phyloP scores from a whole-genome alignment of 1,284 basidiomycete species.

The Phellopilus nigrolimitatus region DNA sequence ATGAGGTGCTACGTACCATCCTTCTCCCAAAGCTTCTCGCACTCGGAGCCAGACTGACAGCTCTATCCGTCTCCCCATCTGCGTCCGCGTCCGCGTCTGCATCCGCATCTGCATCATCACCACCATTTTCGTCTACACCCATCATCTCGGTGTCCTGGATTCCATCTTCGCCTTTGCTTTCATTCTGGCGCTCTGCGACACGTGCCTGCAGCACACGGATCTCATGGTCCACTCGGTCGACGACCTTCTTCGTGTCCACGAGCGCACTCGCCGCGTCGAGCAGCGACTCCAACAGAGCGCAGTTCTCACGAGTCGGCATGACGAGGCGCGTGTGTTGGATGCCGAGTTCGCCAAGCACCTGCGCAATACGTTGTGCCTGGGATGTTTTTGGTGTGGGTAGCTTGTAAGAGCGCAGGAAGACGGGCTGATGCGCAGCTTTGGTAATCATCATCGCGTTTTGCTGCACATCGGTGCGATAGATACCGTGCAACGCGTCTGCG shows the following conservation, averaged over 20 bases:
- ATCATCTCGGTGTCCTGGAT: no score
- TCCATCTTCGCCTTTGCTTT: conserved; percentile 29
- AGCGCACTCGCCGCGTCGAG: conserved; percentile 67
- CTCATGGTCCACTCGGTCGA: conserved; percentile 84
- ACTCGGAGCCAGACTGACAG: conserved; percentile 21
- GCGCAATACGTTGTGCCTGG: conserved; percentile 67
- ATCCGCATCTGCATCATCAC: conserved; percentile 33
- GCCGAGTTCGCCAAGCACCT: conserved; percentile 72
- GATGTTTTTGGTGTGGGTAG: conserved; percentile 72
- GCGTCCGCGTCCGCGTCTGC: conserved; percentile 47
- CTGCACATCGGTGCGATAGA: conserved; percentile 62
- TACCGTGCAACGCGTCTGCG: conserved; percentile 70
- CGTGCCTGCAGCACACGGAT: conserved; percentile 66
- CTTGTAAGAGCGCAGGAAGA: conserved; percentile 78
- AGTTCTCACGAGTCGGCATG: conserved; percentile 86
- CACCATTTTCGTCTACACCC: conserved; percentile 28
- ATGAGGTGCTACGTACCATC: conserved; percentile 39
- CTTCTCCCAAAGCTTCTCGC: conserved; percentile 43
- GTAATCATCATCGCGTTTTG: conserved; percentile 49
- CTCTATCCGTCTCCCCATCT: conserved; percentile 56
- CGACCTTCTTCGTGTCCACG: conserved; percentile 83
- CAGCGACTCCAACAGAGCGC: conserved; percentile 66
- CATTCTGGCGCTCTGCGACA: conserved; percentile 49
- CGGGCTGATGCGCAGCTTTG: conserved; percentile 73
- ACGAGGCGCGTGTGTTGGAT: conserved; percentile 72